phyloP scores from a whole-genome alignment of 2,329 filamentous ascomycete species.

The Nigrograna mackinnonii region DNA sequence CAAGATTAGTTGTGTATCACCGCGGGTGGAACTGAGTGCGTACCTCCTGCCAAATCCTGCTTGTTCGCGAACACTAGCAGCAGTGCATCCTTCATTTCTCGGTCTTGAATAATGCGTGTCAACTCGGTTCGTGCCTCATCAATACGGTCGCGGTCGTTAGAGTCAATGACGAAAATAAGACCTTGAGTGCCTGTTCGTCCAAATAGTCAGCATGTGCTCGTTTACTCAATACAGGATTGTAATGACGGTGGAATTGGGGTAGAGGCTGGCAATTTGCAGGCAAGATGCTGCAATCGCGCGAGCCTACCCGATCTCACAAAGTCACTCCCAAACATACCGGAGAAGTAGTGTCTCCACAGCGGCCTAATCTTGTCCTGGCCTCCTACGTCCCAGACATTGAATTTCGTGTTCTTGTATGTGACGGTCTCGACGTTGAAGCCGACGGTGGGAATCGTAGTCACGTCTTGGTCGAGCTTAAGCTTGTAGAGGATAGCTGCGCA shows the following conservation, averaged over 20 bases:
- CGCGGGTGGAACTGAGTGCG: constrained; percentile 47
- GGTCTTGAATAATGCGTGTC: constrained; percentile 97
- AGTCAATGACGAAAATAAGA: constrained; percentile 99
- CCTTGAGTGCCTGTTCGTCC: constrained; percentile 76
- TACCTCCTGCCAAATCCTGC: constrained; percentile 90
- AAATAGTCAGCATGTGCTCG: constrained; percentile 9
- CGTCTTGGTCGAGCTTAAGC: constrained; percentile 98
- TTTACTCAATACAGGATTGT: neutral
- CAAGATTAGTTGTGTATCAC: constrained; percentile 1
- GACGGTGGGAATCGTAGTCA: constrained; percentile 98
- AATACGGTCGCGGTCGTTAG: constrained; percentile 97
- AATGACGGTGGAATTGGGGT: neutral
- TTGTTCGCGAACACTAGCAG: constrained; percentile 99
- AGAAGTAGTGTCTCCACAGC: constrained; percentile 99
- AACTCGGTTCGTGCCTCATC: constrained; percentile 96
- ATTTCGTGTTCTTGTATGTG: constrained; percentile 99
- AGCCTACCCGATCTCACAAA: constrained; percentile 34
- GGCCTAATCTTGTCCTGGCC: constrained; percentile 99
- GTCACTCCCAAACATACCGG: constrained; percentile 57
- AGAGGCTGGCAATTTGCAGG: neutral
- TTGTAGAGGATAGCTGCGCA: constrained; percentile 87
- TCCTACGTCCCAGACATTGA: constrained; percentile 99
- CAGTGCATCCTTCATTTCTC: constrained; percentile 96
- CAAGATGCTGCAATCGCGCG: constrained; percentile 5
- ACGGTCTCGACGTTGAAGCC: constrained; percentile 99